Conservation (phyloP, 1,284 basidiomycete species). For the Ustilago cynodontis region DNA sequence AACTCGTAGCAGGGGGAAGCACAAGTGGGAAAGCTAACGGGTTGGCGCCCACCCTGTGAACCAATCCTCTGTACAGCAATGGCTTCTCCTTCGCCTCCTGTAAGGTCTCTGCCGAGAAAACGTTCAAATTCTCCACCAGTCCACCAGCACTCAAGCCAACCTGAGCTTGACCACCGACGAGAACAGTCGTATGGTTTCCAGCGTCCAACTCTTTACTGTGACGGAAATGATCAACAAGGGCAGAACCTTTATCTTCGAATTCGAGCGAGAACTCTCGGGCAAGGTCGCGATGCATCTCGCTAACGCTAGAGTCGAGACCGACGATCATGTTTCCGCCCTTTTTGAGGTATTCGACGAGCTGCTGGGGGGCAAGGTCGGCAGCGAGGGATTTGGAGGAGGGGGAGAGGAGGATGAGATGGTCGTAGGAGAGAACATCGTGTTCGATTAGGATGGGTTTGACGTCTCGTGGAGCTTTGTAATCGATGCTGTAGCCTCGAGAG, state of each 20-base stretch:
- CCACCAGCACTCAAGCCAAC: slow-evolving; percentile 36
- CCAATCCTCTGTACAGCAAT: slow-evolving; percentile 80
- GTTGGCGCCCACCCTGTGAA: slow-evolving; percentile 80
- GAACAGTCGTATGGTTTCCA: slow-evolving; percentile 59
- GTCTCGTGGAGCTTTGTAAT: slow-evolving; percentile 41
- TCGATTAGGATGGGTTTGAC: slow-evolving; percentile 45
- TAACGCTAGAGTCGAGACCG: slow-evolving; percentile 77
- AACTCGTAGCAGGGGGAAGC: slow-evolving; percentile 76
- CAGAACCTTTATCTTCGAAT: slow-evolving; percentile 71
- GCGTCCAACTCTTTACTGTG: slow-evolving; percentile 44
- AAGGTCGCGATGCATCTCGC: slow-evolving; percentile 72
- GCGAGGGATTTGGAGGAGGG: slow-evolving; percentile 74
- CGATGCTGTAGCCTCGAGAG: slow-evolving; percentile 50
- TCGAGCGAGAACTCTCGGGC: slow-evolving; percentile 75
- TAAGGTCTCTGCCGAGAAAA: slow-evolving; percentile 70
- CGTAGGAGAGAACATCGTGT: slow-evolving; percentile 61
- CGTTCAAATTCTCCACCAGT: slow-evolving; percentile 62
- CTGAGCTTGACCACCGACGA: slow-evolving; percentile 43
- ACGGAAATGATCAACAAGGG: slow-evolving; percentile 72
- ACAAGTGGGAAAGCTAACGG: slow-evolving; percentile 87
- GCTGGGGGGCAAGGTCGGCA: slow-evolving; percentile 84
- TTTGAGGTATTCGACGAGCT: slow-evolving; percentile 80
- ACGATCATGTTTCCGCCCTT: slow-evolving; percentile 83
- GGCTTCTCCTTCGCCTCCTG: slow-evolving; percentile 72
- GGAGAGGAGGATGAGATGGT: slow-evolving; percentile 62